phyloP scores from a whole-genome alignment of 305 asterid genomes.

The Fraxinus xanthoxyloides region DNA sequence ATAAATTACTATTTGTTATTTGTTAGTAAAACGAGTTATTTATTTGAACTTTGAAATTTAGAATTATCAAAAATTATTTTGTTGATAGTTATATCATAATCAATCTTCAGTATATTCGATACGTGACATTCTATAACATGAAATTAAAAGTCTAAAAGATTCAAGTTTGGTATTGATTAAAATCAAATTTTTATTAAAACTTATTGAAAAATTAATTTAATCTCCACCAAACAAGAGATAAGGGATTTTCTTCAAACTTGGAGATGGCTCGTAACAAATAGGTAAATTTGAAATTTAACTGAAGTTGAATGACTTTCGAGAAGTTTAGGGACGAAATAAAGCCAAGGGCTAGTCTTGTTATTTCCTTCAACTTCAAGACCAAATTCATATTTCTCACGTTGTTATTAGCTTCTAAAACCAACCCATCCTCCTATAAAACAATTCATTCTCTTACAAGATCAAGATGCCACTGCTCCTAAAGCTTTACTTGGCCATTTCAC shows the following conservation, averaged over 20 bases:
- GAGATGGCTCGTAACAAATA: neutral
- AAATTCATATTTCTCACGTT: neutral
- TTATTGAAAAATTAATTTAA: too few relatives aligned
- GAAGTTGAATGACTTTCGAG: neutral
- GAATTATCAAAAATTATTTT: neutral
- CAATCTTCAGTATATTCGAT: neutral
- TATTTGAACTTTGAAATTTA: too few relatives aligned
- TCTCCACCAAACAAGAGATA: too few relatives aligned
- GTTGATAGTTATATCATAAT: neutral
- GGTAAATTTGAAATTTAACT: neutral
- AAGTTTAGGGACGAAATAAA: neutral
- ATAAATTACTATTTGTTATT: too few relatives aligned
- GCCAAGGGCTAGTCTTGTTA: neutral
- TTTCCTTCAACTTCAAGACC: constrained; percentile 4
- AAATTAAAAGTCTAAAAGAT: too few relatives aligned
- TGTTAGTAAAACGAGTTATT: too few relatives aligned
- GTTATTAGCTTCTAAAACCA: neutral
- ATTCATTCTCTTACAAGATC: neutral
- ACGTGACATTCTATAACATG: neutral
- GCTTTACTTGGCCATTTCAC: neutral
- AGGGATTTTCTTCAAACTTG: too few relatives aligned
- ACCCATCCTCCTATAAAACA: constrained; percentile 22
- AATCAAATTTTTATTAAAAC: too few relatives aligned
- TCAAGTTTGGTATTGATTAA: too few relatives aligned
- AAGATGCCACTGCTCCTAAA: constrained; percentile 18